Evolutionary conservation across 306 rosid genomes (phyloP).

Genomic region (Notholithocarpus densiflorus): DNA sequence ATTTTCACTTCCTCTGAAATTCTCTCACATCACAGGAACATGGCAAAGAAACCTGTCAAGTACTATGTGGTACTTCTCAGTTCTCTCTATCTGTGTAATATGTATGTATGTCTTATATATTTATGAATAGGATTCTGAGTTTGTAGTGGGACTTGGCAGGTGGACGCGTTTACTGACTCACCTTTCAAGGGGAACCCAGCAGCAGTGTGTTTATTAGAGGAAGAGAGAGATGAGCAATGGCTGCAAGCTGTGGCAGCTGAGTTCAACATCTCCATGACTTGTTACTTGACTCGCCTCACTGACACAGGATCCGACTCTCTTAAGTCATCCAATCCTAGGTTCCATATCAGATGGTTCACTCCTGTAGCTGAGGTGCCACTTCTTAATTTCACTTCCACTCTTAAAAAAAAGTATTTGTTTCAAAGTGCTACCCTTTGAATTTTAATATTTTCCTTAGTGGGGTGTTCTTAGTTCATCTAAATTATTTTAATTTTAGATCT

Average conservation of each 20-base stretch:
- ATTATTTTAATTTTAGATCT: too few relatives aligned
- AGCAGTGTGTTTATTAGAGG: constrained; percentile 61
- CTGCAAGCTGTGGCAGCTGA: constrained; percentile 56
- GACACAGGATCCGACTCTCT: not conserved
- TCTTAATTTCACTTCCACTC: too few relatives aligned
- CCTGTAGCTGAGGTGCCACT: constrained; percentile 52
- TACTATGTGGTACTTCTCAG: constrained; percentile 45
- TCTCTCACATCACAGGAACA: not conserved
- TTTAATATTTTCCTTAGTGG: too few relatives aligned
- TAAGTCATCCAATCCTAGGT: constrained; percentile 35
- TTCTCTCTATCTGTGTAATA: not conserved
- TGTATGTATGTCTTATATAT: not conserved
- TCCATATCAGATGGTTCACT: constrained; percentile 78
- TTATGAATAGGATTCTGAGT: not conserved
- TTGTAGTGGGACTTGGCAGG: constrained; percentile 28
- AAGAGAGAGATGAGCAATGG: constrained; percentile 56
- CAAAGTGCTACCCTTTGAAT: too few relatives aligned
- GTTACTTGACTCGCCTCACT: constrained; percentile 38
- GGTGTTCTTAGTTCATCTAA: too few relatives aligned
- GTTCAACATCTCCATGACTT: constrained; percentile 54
- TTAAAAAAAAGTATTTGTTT: too few relatives aligned
- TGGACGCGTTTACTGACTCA: constrained; percentile 64
- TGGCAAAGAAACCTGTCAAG: constrained; percentile 53
- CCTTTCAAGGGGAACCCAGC: constrained; percentile 80
- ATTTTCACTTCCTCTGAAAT: too few relatives aligned